Base-by-base conservation (phyloP, 116 monocot genomes). In the Papilionanthe hybrid region DNA sequence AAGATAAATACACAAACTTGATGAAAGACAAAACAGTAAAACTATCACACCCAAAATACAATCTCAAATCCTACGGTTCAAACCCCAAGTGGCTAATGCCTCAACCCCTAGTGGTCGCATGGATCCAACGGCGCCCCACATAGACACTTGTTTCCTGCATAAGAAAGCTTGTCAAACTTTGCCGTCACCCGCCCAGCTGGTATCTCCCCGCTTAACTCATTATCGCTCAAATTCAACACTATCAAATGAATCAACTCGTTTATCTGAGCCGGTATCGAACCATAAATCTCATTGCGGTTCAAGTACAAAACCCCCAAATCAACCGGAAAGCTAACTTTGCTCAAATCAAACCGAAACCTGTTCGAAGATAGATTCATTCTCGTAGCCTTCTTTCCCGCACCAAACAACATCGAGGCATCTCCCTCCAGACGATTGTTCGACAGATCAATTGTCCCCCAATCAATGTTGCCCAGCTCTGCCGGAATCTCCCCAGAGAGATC, bases 181-280 rank as follows among this genome's bases (percentile, higher is more conserved):
- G 25, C 44, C 12, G 81, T 60, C 37, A 80, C 80, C 41, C 25
- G 55, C 29, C 80, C 80, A 3, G 28, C 18, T 63, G 81, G 81
- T 6, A 81, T 81, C 75, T 75, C 63, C 1, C 81, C 81, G 29
- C 81, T 75, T 10, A 81, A 60, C 60, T 60, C 42, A 13, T 81
- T 81, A 42, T 81, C 56, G 60, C 81, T 81, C 45, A 81, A 57
- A 11, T 81, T 75, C 23, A 81, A 42, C 68, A 57, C 43, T 6
- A 42, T 29, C 22, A 80, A 23, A 43, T 23, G 56, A 12, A 1
- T 28, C 81, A 75, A 9, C 60, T 45, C 13, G 28, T 74, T 74
- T 22, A 81, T 50, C 75, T 57, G 81, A 9, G 81, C 75, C 12
- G 81, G 81, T n/a, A 81, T 81, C n/a, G 27, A 58, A 1, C 75